Base-by-base conservation (phyloP, 345 rosid genomes). In the Cardamine chenopodiifolia region DNA sequence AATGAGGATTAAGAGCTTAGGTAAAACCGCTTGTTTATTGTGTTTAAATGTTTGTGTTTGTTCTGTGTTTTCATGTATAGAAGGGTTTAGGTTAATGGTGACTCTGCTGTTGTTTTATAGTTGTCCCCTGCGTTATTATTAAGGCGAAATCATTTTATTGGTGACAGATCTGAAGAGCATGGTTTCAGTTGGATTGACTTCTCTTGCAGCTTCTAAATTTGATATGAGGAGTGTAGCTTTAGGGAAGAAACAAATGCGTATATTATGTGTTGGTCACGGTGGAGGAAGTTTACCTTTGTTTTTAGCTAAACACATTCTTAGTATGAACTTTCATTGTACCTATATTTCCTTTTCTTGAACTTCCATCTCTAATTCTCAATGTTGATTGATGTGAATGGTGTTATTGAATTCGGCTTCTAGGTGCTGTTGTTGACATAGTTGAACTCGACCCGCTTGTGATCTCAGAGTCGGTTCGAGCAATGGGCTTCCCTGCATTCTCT, bases 401-500 rank as follows among this genome's bases (percentile, higher is more conserved):
- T 53, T 45, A 17, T 28, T 29, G 2, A 10, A 12, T 72, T 22
- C 8, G 61, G 47, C 45, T 75, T 74, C 28, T 83, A 90, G 98
- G 97, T 70, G 93, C 98, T 69, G 70, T 76, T 37, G 45, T 91
- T 72, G 82, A 91, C 79, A 72, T 86, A 15, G 93, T 88, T 14
- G 98, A 94, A 79, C 89, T 94, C 19, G 98, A 91, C 73, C 93
- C 96, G 8, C 40, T 91, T 45, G 98, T 90, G 57, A 87, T 94
- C 77, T 86, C 93, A 47, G 87, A 87, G 18, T 94, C 98, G 10
- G 73, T 86, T 70, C 66, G 56, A 60, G 85, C 89, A 47, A 88
- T 94, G 97, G 98, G 98, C 31, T 94, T 94, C 75, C 98, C 97
- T 52, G 83, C 85, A 76, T 91, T 88, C 78, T 83, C 96, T 0